A percentile compares a stretch with the other conserved stretches of the same genome.
Conservation (phyloP, 2,329 filamentous ascomycete genomes). For the Calonectria multiphialidica region DNA sequence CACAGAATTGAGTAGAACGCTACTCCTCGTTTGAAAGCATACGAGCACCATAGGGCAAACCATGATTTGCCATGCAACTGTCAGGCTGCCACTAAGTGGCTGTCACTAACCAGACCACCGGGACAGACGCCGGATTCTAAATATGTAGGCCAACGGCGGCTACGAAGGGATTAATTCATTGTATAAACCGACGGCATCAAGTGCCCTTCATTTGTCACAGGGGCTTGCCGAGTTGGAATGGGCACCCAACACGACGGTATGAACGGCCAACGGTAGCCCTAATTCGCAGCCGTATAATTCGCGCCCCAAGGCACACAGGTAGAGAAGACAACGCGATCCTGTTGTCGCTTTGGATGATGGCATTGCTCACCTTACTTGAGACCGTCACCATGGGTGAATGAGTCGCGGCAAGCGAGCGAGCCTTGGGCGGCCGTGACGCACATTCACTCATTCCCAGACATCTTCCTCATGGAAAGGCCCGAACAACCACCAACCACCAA, state of each 20-base stretch:
- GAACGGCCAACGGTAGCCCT: neutral
- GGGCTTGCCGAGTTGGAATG: neutral
- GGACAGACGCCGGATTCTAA: neutral
- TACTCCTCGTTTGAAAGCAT: neutral
- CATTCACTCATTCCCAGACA: neutral
- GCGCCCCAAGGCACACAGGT: too few relatives aligned
- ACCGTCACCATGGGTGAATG: neutral
- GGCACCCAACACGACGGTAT: neutral
- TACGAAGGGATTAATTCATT: neutral
- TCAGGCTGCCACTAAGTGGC: neutral
- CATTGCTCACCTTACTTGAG: neutral
- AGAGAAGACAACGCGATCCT: neutral
- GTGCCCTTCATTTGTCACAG: neutral
- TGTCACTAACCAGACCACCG: neutral
- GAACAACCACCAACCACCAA: neutral
- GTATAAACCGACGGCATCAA: too few relatives aligned
- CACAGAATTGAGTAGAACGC: neutral
- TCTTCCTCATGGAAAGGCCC: neutral
- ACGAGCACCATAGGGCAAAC: neutral
- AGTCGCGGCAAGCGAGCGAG: conserved; percentile 5
- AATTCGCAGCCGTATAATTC: neutral
- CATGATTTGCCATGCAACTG: neutral
- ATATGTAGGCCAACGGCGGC: neutral
- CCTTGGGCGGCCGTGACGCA: neutral
- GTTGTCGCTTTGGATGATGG: neutral